A percentile compares a stretch with the other conserved stretches of the same genome.
Conservation (phyloP, 2,329 filamentous ascomycete species). For the Fusarium miscanthi region DNA sequence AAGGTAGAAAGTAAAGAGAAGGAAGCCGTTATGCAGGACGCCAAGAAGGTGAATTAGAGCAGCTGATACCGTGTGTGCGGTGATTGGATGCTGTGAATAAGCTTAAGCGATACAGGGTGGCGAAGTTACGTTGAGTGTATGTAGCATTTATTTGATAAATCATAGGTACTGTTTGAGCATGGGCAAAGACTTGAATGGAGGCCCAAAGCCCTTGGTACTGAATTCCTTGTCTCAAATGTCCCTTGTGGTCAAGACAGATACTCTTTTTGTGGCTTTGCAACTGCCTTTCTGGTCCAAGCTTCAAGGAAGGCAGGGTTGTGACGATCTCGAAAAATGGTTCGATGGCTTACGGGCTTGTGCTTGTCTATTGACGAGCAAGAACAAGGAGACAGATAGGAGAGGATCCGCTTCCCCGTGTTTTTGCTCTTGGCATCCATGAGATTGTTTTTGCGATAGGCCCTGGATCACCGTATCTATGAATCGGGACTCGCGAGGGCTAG, state of each 20-base stretch:
- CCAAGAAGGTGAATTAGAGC: slow-evolving; percentile 14
- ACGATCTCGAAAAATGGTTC: slow-evolving; percentile 15
- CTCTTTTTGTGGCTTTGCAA: slow-evolving; percentile 22
- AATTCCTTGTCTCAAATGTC: background rate
- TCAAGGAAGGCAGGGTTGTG: slow-evolving; percentile 3
- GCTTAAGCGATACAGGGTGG: slow-evolving; percentile 12
- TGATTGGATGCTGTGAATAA: slow-evolving; percentile 4
- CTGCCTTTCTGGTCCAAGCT: slow-evolving; percentile 30
- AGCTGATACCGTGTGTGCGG: slow-evolving; percentile 1
- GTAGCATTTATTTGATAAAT: slow-evolving; percentile 13
- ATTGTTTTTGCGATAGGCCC: slow-evolving; percentile 12
- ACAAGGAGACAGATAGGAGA: slow-evolving; percentile 19
- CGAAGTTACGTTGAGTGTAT: slow-evolving; percentile 12
- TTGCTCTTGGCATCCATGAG: slow-evolving; percentile 21
- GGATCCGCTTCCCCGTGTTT: slow-evolving; percentile 30
- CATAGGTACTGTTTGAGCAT: background rate
- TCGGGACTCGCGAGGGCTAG: background rate
- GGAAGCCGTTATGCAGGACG: slow-evolving; percentile 23
- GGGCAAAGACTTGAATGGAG: slow-evolving; percentile 4
- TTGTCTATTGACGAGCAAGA: background rate
- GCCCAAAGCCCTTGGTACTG: background rate
- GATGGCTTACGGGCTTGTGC: slow-evolving; percentile 28
- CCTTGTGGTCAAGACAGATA: background rate
- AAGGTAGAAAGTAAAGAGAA: slow-evolving; percentile 21
- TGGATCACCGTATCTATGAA: background rate